Percentiles rank a stretch among this genome's conserved stretches.
Conservation (phyloP, 208 protist species). For the Crithidia expoeki region DNA sequence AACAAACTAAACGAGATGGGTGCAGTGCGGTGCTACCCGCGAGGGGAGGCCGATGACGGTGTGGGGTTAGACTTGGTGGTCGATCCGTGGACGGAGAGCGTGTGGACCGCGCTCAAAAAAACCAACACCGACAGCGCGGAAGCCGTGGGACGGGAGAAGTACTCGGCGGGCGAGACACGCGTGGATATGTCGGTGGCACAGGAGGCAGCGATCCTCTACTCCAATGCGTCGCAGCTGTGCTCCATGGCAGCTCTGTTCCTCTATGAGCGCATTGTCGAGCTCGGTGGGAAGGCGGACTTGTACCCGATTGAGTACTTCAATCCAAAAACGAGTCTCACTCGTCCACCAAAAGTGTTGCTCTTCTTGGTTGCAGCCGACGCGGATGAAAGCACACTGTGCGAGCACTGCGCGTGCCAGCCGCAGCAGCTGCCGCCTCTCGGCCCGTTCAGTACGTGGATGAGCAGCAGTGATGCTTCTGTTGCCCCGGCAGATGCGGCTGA, state of each 20-base stretch:
- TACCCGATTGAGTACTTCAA: slow-evolving; percentile 54
- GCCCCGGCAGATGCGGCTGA: slow-evolving; percentile 7
- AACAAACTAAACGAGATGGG: slow-evolving; percentile 54
- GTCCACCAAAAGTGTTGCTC: slow-evolving; percentile 39
- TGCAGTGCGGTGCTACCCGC: slow-evolving; percentile 51
- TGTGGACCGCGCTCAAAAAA: slow-evolving; percentile 44
- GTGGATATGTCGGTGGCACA: slow-evolving; percentile 42
- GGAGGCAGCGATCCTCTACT: slow-evolving; percentile 57
- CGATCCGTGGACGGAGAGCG: slow-evolving; percentile 60
- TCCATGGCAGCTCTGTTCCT: slow-evolving; percentile 43
- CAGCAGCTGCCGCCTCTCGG: slow-evolving; percentile 33
- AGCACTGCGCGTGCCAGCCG: slow-evolving; percentile 24
- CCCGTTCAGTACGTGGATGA: slow-evolving; percentile 28
- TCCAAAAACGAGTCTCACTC: slow-evolving; percentile 16
- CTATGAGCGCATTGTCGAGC: slow-evolving; percentile 50
- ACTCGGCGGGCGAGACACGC: slow-evolving; percentile 5
- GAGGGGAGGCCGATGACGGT: slow-evolving; percentile 79
- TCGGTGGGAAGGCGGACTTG: slow-evolving; percentile 46
- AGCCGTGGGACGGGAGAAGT: slow-evolving; percentile 8
- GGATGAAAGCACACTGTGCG: slow-evolving; percentile 34
- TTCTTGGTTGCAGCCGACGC: slow-evolving; percentile 45
- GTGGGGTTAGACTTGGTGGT: slow-evolving; percentile 69
- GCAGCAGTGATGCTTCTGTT: not conserved
- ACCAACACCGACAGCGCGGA: not conserved
- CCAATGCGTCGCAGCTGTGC: slow-evolving; percentile 46